Conservation (phyloP, 371 early-diverging fungal genomes). For the Mortierella sp. region DNA sequence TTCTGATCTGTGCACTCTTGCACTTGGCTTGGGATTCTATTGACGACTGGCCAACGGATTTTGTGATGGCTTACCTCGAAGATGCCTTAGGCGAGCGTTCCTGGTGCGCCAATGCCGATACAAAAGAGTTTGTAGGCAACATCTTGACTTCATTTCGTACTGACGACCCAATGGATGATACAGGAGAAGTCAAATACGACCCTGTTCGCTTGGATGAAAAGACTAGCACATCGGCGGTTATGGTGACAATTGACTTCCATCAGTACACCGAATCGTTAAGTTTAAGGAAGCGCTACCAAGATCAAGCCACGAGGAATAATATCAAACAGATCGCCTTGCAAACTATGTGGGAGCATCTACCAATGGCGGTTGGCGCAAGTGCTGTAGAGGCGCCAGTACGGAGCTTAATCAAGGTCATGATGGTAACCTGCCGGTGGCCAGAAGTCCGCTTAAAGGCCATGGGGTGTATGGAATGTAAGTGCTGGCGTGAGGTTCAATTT, state of each 20-base stretch:
- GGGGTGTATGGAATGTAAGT: constrained; percentile 56
- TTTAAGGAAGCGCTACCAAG: constrained; percentile 31
- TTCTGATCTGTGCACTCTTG: constrained; percentile 40
- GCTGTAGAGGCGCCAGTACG: constrained; percentile 39
- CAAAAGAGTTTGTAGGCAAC: constrained; percentile 43
- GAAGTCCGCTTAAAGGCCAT: constrained; percentile 52
- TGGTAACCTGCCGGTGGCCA: constrained; percentile 52
- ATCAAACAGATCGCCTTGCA: constrained; percentile 38
- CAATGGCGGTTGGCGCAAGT: constrained; percentile 24
- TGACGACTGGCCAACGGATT: constrained; percentile 54
- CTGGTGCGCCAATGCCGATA: constrained; percentile 51
- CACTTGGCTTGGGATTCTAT: constrained; percentile 51
- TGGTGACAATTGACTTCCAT: constrained; percentile 42
- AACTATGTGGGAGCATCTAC: constrained; percentile 45
- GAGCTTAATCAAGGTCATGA: constrained; percentile 52
- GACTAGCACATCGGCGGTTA: constrained; percentile 30
- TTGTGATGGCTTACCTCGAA: constrained; percentile 55
- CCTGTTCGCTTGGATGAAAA: constrained; percentile 48
- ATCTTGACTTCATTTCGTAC: constrained; percentile 44
- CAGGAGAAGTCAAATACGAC: constrained; percentile 35
- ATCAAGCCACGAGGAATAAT: constrained; percentile 25
- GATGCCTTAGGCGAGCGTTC: constrained; percentile 52
- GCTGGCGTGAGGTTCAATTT: not conserved
- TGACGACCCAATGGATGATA: constrained; percentile 19
- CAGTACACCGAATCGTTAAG: constrained; percentile 34